These are phyloP conservation scores for Stenocarpella maydis DNA, from an alignment of 2,329 filamentous ascomycete genomes.

Conservation along the genomic window DNA sequence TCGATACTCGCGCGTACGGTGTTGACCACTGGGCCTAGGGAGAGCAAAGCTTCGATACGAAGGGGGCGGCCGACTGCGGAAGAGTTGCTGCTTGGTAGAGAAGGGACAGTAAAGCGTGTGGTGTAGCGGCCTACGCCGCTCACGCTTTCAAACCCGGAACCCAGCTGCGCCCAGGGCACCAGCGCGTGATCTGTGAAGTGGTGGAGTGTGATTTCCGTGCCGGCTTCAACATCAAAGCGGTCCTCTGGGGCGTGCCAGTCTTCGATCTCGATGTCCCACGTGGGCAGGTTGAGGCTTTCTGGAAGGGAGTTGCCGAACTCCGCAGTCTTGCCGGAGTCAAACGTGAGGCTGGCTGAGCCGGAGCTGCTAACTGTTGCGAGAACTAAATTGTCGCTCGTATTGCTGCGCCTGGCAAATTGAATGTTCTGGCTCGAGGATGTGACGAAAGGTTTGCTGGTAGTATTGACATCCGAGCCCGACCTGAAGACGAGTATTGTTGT, in stretches of 20 bases:
- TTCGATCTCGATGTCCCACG: slow-evolving; percentile 26
- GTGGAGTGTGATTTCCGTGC: slow-evolving; percentile 18
- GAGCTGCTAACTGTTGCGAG: slow-evolving; percentile 20
- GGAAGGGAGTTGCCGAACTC: slow-evolving; percentile 6
- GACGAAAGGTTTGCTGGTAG: slow-evolving; percentile 13
- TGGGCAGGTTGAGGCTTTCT: not conserved
- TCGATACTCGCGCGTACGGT: slow-evolving; percentile 30
- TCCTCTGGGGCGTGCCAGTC: slow-evolving; percentile 26
- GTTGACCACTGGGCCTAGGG: slow-evolving; percentile 23
- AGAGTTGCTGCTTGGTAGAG: slow-evolving; percentile 4
- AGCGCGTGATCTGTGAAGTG: slow-evolving; percentile 16
- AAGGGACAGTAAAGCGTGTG: slow-evolving; percentile 21
- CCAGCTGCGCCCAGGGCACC: slow-evolving; percentile 12
- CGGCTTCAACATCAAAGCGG: slow-evolving; percentile 21
- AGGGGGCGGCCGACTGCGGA: not conserved
- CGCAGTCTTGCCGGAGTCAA: slow-evolving; percentile 17
- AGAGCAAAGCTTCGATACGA: slow-evolving; percentile 23
- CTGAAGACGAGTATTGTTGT: slow-evolving; percentile 45
- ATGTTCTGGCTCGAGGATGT: slow-evolving; percentile 9
- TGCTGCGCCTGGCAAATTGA: not conserved
- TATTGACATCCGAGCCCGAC: not conserved
- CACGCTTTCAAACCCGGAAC: slow-evolving; percentile 25
- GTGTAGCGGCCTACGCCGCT: slow-evolving; percentile 29
- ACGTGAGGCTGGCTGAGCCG: slow-evolving; percentile 13
- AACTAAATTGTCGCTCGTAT: not conserved